Evolutionary conservation across 345 rosid genomes (phyloP).

Genomic region (Rubroshorea leprosula): DNA sequence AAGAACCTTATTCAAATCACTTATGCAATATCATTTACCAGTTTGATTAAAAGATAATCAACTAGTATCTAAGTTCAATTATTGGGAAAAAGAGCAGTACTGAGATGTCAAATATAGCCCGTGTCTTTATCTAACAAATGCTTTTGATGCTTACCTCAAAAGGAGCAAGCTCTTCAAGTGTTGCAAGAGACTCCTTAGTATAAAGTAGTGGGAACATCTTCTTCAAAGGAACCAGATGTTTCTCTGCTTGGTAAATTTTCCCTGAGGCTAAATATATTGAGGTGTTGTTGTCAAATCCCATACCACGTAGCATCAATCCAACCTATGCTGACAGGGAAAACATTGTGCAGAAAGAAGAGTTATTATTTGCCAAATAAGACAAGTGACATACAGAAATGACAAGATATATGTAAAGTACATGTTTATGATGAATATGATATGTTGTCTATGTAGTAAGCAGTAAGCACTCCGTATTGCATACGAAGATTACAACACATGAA

Average conservation of each 20-base stretch:
- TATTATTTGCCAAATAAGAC: slow-evolving; percentile 17
- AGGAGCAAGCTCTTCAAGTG: slow-evolving; percentile 76
- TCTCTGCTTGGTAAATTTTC: slow-evolving; percentile 58
- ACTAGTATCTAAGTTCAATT: too few species aligned
- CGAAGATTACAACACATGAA: too few species aligned
- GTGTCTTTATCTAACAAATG: not conserved
- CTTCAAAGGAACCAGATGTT: slow-evolving; percentile 56
- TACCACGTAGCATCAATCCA: slow-evolving; percentile 91
- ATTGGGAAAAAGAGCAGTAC: too few species aligned
- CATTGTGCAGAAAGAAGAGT: slow-evolving; percentile 16
- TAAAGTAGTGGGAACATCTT: slow-evolving; percentile 87
- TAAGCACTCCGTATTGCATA: too few species aligned
- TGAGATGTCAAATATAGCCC: not conserved
- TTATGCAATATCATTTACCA: too few species aligned
- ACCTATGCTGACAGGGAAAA: slow-evolving; percentile 72
- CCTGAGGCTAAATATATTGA: slow-evolving; percentile 89
- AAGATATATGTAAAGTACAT: not conserved
- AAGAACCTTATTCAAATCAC: too few species aligned
- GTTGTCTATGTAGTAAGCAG: too few species aligned
- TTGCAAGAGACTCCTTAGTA: slow-evolving; percentile 85
- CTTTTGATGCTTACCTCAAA: slow-evolving; percentile 46
- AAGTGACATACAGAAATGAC: not conserved
- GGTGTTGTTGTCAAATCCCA: slow-evolving; percentile 89
- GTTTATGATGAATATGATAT: not conserved
- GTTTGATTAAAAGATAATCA: too few species aligned